Conservation (phyloP, 345 rosid species). For the Hibiscus tridactylites region DNA sequence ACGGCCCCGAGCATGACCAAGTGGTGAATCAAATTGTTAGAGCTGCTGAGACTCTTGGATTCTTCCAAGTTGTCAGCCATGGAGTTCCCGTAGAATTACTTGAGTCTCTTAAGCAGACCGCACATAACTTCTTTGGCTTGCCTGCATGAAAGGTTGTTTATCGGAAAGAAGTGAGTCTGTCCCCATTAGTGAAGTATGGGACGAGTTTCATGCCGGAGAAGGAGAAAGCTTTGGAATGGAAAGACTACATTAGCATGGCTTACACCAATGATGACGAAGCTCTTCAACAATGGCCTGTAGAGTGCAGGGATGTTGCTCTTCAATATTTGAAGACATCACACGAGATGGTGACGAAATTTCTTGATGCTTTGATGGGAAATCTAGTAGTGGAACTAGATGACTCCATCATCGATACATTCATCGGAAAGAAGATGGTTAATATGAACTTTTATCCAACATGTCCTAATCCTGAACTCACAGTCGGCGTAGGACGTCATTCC, state of each 20-base stretch:
- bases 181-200: conserved; percentile 42
- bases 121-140: conserved; percentile 35
- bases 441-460: conserved; percentile 59
- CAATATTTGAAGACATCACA: conserved; percentile 35
- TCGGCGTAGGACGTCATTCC: conserved; percentile 57
- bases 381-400: conserved; percentile 32
- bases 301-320: conserved; percentile 28
- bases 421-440: conserved; percentile 40
- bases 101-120: conserved; percentile 33
- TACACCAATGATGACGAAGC: conserved; percentile 53
- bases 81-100: conserved; percentile 45
- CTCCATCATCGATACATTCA: conserved; percentile 27
- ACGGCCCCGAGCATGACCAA: background rate
- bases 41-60: conserved; percentile 1
- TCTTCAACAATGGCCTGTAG: conserved; percentile 43
- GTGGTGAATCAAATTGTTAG: background rate
- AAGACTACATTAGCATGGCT: conserved; percentile 46
- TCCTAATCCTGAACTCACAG: conserved; percentile 47
- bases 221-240: conserved; percentile 57
- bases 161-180: conserved; percentile 35
- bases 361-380: conserved; percentile 31
- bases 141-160: conserved; percentile 39
- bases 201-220: conserved; percentile 56
- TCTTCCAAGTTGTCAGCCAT: conserved; percentile 6
- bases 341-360: conserved; percentile 30